These are phyloP conservation scores for Aspergillus persii DNA, from an alignment of 2,329 filamentous ascomycete species.

Conservation along the genomic window DNA sequence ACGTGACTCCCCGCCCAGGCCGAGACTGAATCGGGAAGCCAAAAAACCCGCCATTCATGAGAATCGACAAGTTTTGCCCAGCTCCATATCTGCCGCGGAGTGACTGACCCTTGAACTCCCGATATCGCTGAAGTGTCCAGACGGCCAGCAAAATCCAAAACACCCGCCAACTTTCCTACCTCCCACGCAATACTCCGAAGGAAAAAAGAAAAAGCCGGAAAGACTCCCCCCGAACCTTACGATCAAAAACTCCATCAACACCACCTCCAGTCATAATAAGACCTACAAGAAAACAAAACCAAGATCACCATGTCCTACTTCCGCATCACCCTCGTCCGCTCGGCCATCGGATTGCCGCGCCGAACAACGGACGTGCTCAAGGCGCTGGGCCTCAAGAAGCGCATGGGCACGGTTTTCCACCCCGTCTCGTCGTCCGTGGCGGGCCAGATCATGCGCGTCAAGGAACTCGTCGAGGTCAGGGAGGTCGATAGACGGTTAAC, in stretches of 20 bases:
- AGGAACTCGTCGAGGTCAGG: constrained; percentile 80
- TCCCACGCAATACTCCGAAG: too few species aligned
- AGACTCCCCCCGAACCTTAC: background rate
- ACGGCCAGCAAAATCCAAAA: background rate
- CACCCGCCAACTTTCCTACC: background rate
- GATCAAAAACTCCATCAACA: background rate
- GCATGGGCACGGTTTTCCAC: constrained; percentile 85
- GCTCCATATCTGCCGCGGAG: background rate
- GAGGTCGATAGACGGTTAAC: constrained; percentile 69
- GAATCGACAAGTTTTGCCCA: background rate
- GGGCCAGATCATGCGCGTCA: constrained; percentile 90
- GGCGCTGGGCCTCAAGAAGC: constrained; percentile 80
- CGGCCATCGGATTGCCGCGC: constrained; percentile 80
- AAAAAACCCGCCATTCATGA: constrained; percentile 15
- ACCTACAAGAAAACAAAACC: too few species aligned
- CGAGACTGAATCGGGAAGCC: constrained; percentile 12
- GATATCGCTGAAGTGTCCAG: background rate
- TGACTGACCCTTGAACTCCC: background rate
- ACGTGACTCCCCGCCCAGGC: constrained; percentile 35
- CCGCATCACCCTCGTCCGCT: constrained; percentile 85
- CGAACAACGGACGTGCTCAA: constrained; percentile 77
- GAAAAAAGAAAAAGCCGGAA: background rate
- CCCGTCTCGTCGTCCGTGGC: constrained; percentile 77
- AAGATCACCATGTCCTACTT: constrained; percentile 51
- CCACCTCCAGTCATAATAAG: background rate